Evolutionary conservation across 2,329 filamentous ascomycete genomes (phyloP), one percentile per base, ranked within the genome.

Genomic region (Paradendryphiella salina): DNA sequence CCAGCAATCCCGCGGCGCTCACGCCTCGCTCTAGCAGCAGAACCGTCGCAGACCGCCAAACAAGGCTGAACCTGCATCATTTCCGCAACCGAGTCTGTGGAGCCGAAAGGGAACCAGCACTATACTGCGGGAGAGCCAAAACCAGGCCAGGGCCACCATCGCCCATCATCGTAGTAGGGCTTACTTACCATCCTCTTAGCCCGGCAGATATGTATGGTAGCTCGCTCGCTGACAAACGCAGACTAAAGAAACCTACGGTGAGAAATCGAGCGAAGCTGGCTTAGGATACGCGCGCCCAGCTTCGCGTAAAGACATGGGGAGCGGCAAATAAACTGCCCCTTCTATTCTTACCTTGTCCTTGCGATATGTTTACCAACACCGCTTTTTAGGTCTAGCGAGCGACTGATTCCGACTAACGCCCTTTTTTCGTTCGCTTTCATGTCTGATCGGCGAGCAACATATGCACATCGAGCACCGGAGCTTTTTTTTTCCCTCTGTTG

Each of bases 371-470:
- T 54, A 42, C 62, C 46, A 65, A 47, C 48, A 61, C 57, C 18
- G 46, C 56, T 10, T 26, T 49, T 39, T 21, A 59, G 61, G 10
- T 45, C 39, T 64, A 61, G 64, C 46, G 54, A 35, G 10, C 39
- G 11, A 33, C 26, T 31, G 11, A 33, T 31, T 23, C 26, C 39
- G 28, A 44, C 39, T 33, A 43, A 49, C 13, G 33, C 28, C 14
- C 34, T 36, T 28, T 8, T 20, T 34, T 8, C 23, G 17, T 18
- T 35, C n/a, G 1, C 15, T n/a, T 26, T 45, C 14, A 26, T 26
- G 15, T 37, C 35, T 44, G 39, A 60, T 60, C 53, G 58, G 58
- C 59, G 45, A 59, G 46, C 50, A 14, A 23, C 46, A 39, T 29
- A 49, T 49, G 51, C 51, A 46, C 35, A 50, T 29, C 41, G 36